Percentiles rank a stretch among this genome's conserved stretches.
Conservation (phyloP, 768 basidiomycete genomes). For the Cyathus striatus region DNA sequence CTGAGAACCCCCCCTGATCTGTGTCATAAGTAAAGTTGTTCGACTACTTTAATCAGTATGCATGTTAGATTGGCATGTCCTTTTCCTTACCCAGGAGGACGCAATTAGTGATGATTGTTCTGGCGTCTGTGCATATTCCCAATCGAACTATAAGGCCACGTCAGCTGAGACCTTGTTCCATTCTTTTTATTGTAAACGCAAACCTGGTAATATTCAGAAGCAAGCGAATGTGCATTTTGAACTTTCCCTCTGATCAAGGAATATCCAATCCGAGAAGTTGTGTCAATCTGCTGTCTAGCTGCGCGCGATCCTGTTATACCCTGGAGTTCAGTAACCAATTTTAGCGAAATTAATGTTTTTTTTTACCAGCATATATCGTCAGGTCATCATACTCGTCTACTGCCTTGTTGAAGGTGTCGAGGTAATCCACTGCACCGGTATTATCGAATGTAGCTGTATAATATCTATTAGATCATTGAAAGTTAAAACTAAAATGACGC, state of each 20-base stretch:
- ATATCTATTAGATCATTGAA: neutral
- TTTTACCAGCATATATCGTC: slow-evolving; percentile 42
- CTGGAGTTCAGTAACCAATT: neutral
- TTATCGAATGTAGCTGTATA: slow-evolving; percentile 48
- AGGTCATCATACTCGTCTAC: slow-evolving; percentile 33
- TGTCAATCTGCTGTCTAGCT: slow-evolving; percentile 42
- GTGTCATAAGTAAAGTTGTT: slow-evolving; percentile 58
- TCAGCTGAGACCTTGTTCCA: neutral
- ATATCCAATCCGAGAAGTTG: slow-evolving; percentile 50
- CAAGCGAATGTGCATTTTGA: slow-evolving; percentile 38
- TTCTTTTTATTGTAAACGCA: slow-evolving; percentile 20
- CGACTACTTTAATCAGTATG: slow-evolving; percentile 30
- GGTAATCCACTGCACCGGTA: slow-evolving; percentile 43
- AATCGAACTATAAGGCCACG: slow-evolving; percentile 25
- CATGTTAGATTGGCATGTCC: neutral
- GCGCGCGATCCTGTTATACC: slow-evolving; percentile 41
- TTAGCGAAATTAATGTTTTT: slow-evolving; percentile 1
- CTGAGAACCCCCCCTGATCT: slow-evolving; percentile 54
- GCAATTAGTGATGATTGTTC: slow-evolving; percentile 61
- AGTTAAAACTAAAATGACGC: slow-evolving; percentile 11
- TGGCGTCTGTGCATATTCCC: slow-evolving; percentile 56
- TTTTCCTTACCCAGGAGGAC: slow-evolving; percentile 51
- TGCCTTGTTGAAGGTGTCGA: slow-evolving; percentile 36
- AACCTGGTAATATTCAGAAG: slow-evolving; percentile 54
- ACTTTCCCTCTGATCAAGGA: slow-evolving; percentile 42